These are phyloP conservation scores for Pseudonitzschia pungens DNA, from an alignment of 108 stramenopile genomes.

Conservation along the genomic window DNA sequence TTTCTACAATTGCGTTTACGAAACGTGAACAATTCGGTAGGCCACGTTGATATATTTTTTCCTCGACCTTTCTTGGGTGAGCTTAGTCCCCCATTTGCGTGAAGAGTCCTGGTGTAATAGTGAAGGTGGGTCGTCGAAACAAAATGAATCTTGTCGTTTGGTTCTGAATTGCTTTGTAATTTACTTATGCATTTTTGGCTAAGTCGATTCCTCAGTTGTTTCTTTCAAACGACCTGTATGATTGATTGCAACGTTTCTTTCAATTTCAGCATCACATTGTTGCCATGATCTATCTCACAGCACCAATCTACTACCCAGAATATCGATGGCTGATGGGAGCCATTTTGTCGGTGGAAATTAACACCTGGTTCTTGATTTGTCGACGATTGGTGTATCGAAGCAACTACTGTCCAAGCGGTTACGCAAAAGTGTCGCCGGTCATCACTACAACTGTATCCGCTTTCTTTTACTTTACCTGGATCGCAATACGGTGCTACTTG, in stretches of 20 bases:
- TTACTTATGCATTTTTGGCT: no score
- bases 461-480: conserved; percentile 75
- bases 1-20: neutral
- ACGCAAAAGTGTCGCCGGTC: conserved; percentile 44
- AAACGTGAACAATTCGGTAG: conserved; percentile 3
- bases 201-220: no score
- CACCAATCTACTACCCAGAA: conserved; percentile 50
- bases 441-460: conserved; percentile 63
- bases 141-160: no score
- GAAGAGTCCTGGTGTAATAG: conserved; percentile 56
- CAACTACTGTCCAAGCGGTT: conserved; percentile 60
- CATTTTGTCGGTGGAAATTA: conserved; percentile 78
- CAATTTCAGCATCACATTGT: conserved; percentile 75
- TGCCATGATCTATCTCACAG: conserved; percentile 67
- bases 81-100: conserved; percentile 58
- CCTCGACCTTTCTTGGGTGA: conserved; percentile 67
- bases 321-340: conserved; percentile 83
- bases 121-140: conserved; percentile 19
- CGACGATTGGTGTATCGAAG: conserved; percentile 69
- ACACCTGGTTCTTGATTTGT: conserved; percentile 89
- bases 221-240: conserved; percentile 16
- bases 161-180: no score
- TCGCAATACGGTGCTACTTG: conserved; percentile 59
- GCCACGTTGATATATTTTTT: conserved; percentile 66
- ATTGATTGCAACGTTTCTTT: conserved; percentile 58